phyloP scores from a whole-genome alignment of 495 filamentous ascomycete genomes.

The Aspergillus ellipticus region DNA sequence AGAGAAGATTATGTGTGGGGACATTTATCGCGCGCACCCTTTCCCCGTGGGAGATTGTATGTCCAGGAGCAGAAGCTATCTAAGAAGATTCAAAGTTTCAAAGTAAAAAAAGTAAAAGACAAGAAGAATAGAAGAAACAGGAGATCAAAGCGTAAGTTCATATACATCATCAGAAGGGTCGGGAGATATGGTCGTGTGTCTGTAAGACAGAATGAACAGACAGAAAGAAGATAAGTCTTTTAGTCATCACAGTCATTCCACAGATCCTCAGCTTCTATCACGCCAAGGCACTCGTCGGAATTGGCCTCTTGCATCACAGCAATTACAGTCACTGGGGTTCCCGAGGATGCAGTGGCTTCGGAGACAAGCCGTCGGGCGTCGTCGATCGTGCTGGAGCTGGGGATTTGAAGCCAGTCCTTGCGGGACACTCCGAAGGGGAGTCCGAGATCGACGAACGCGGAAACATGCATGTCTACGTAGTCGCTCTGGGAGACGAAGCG shows the following conservation, averaged over 20 bases:
- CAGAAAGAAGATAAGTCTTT: neutral
- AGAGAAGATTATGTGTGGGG: no score
- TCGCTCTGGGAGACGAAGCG: conserved; percentile 30
- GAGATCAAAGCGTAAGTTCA: conserved; percentile 8
- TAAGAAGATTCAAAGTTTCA: no score
- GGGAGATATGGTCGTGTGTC: neutral
- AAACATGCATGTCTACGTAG: conserved; percentile 34
- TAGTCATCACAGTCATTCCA: conserved; percentile 18
- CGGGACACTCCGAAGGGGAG: conserved; percentile 23
- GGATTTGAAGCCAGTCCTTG: conserved; percentile 31
- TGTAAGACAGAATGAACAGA: neutral
- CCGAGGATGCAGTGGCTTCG: conserved; percentile 12
- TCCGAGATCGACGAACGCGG: conserved; percentile 17
- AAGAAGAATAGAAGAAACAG: neutral
- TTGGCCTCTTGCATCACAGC: conserved; percentile 30
- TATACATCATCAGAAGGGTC: conserved; percentile 16
- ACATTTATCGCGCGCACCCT: no score
- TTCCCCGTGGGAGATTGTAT: no score
- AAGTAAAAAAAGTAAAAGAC: neutral
- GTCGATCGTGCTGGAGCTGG: conserved; percentile 31
- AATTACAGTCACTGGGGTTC: conserved; percentile 24
- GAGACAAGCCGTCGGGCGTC: conserved; percentile 26
- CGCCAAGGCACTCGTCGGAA: conserved; percentile 26
- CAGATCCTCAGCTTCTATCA: conserved; percentile 37
- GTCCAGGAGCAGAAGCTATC: neutral